phyloP scores from a whole-genome alignment of 2,329 filamentous ascomycete genomes.

The Colletotrichum sp. region DNA sequence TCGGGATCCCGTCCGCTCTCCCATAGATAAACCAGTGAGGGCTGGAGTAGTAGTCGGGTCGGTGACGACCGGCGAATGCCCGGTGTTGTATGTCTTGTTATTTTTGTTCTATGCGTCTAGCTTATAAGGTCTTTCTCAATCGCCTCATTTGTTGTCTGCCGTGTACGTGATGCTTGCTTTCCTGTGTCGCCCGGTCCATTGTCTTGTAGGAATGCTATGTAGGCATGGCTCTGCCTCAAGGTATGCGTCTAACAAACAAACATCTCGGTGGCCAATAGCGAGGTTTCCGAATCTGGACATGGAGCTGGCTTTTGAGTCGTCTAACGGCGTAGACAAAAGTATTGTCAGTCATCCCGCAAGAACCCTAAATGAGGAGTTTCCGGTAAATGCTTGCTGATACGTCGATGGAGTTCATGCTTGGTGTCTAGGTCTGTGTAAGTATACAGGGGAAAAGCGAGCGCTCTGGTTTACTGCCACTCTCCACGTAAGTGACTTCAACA shows the following conservation, averaged over 20 bases:
- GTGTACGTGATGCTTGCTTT: neutral
- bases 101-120: neutral
- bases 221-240: neutral
- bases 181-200: neutral
- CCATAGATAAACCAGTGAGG: neutral
- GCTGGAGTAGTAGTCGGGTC: too few relatives aligned
- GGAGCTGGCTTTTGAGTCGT: neutral
- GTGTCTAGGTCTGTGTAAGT: neutral
- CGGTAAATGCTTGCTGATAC: neutral
- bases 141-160: neutral
- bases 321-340: neutral
- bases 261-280: neutral
- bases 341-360: neutral
- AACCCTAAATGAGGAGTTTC: neutral
- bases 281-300: neutral
- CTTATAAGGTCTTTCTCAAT: neutral
- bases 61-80: neutral
- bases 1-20: neutral
- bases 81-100: neutral
- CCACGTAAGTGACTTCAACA: neutral
- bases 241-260: neutral
- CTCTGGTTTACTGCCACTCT: neutral
- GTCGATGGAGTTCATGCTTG: neutral
- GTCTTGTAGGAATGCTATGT: neutral
- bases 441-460: neutral